Percentiles rank a stretch among this genome's conserved stretches.
phyloP scores from a whole-genome alignment of 768 basidiomycete genomes.

The Mycena galericulata region DNA sequence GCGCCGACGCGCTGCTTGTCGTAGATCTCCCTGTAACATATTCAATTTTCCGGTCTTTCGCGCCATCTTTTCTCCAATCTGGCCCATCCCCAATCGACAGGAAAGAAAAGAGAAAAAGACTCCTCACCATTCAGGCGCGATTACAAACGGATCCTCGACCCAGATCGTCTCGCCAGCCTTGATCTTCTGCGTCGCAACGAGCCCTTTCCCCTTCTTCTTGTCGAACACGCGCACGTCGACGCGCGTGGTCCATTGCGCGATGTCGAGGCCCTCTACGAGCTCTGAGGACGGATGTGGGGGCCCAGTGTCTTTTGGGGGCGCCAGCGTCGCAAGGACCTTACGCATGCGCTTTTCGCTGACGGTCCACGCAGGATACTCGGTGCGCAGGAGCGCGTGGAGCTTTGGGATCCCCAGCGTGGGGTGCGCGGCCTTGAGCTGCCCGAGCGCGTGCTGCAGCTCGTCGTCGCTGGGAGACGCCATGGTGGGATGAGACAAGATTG shows the following conservation, averaged over 20 bases:
- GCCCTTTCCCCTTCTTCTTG: slow-evolving; percentile 82
- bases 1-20: slow-evolving; percentile 68
- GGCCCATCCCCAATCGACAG: too few relatives aligned
- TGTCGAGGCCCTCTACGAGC: slow-evolving; percentile 72
- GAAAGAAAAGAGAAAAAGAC: neutral
- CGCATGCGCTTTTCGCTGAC: slow-evolving; percentile 88
- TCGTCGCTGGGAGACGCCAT: slow-evolving; percentile 65
- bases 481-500: neutral
- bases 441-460: slow-evolving; percentile 67
- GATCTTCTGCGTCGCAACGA: slow-evolving; percentile 78
- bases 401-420: slow-evolving; percentile 49
- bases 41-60: too few relatives aligned
- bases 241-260: slow-evolving; percentile 71
- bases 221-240: slow-evolving; percentile 77
- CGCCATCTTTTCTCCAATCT: too few relatives aligned
- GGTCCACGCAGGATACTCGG: slow-evolving; percentile 33
- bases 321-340: slow-evolving; percentile 66
- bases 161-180: slow-evolving; percentile 81
- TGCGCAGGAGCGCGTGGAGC: neutral
- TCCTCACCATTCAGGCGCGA: slow-evolving; percentile 84
- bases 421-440: slow-evolving; percentile 65
- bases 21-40: slow-evolving; percentile 74
- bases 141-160: slow-evolving; percentile 86
- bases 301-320: slow-evolving; percentile 20
- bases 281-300: slow-evolving; percentile 33